A percentile compares a stretch with the other conserved stretches of the same genome.
Evolutionary conservation across 495 filamentous ascomycete species (phyloP).

Genomic region (Lasiosphaeria hispida): DNA sequence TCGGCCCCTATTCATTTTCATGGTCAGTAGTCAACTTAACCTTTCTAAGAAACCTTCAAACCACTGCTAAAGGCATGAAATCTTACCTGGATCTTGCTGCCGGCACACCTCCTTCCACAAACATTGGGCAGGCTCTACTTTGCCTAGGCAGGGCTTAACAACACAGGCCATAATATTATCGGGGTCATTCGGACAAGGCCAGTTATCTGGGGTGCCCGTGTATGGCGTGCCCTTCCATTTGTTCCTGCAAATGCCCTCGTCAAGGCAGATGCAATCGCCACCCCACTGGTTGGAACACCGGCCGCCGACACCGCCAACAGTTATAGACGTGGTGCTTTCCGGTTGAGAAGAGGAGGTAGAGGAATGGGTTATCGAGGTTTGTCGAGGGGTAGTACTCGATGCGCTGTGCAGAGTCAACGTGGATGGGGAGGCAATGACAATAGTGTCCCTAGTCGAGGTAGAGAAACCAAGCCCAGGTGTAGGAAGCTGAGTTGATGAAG

Average conservation of each 20-base stretch:
- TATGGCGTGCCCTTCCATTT: constrained; percentile 19
- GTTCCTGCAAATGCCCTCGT: constrained; percentile 11
- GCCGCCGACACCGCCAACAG: constrained; percentile 5
- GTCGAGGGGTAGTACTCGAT: background rate
- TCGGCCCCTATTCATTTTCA: background rate
- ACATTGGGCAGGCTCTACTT: constrained; percentile 8
- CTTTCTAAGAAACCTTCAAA: background rate
- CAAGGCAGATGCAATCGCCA: constrained; percentile 21
- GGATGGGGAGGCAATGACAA: background rate
- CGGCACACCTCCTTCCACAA: constrained; percentile 19
- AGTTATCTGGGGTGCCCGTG: constrained; percentile 14
- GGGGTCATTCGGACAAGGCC: constrained; percentile 17
- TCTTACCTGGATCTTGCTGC: background rate
- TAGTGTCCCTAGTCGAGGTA: background rate
- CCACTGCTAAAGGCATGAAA: background rate
- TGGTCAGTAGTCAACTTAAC: background rate
- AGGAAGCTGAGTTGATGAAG: background rate
- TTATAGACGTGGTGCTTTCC: background rate
- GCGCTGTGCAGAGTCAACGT: background rate
- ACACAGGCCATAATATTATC: constrained; percentile 20
- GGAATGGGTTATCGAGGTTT: background rate
- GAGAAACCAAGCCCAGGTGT: background rate
- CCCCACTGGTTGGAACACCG: constrained; percentile 20
- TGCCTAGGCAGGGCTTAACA: constrained; percentile 16
- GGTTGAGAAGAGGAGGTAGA: background rate